Percentiles rank a stretch among this genome's conserved stretches.
These are phyloP conservation scores for Metschnikowia reukaufii DNA, from an alignment of 805 yeast genomes.

Conservation along the genomic window DNA sequence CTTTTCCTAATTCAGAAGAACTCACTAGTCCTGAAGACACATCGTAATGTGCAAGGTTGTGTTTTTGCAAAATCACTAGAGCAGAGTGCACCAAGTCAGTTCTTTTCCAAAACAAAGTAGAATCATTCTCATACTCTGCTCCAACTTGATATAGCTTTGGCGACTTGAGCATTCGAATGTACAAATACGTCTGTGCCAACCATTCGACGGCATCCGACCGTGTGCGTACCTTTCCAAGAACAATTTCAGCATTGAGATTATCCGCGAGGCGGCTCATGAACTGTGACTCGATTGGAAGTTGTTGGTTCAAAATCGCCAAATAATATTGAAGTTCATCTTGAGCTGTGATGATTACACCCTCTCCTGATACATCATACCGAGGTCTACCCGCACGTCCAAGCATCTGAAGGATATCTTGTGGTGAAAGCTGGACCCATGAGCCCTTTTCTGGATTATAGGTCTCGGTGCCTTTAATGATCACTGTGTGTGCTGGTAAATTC, in stretches of 20 bases:
- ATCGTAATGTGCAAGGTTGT: constrained; percentile 63
- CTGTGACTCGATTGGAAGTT: constrained; percentile 90
- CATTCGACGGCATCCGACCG: constrained; percentile 73
- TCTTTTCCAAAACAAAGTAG: constrained; percentile 50
- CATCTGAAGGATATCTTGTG: constrained; percentile 95
- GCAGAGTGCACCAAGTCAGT: constrained; percentile 78
- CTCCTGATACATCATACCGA: constrained; percentile 86
- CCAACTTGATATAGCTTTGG: constrained; percentile 79
- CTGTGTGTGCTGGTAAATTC: constrained; percentile 77
- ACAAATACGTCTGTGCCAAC: constrained; percentile 78
- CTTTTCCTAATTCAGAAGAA: constrained; percentile 68
- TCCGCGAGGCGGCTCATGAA: constrained; percentile 70
- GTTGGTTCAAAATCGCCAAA: constrained; percentile 86
- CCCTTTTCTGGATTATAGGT: constrained; percentile 90
- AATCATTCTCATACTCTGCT: constrained; percentile 54
- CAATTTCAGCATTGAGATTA: constrained; percentile 83
- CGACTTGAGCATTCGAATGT: constrained; percentile 70
- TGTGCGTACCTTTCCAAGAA: constrained; percentile 60
- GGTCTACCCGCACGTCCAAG: constrained; percentile 99
- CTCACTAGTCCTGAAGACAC: constrained; percentile 36
- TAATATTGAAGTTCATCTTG: constrained; percentile 86
- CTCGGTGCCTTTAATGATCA: constrained; percentile 88
- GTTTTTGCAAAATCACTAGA: constrained; percentile 52
- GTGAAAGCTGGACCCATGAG: constrained; percentile 85
- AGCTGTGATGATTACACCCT: constrained; percentile 88